Evolutionary conservation across 1,284 basidiomycete species (phyloP), one percentile per base, ranked within the genome.

Genomic region (Caloboletus inedulis): DNA sequence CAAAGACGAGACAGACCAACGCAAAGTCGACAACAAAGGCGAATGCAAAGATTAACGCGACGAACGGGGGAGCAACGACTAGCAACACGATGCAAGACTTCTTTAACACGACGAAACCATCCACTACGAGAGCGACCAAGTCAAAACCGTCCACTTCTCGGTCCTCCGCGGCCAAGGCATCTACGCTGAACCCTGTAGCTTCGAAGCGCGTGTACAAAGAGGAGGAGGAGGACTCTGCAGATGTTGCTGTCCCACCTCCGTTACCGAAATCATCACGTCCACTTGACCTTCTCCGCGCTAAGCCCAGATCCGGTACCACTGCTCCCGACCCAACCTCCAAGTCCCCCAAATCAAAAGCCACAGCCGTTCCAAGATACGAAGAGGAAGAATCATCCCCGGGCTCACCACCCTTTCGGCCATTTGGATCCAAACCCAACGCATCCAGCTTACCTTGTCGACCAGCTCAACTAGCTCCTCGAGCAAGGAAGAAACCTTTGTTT

Each of bases 241-340:
- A 59, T 7, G 30, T 21, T 2, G 36, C 21, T 27, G 0, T 27
- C 13, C 46, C 52, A 16, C 41, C 42, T 37, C 29, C 43, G 1
- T 47, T 68, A 16, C 44, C 62, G 13, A 60, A 53, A 49, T 57
- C 62, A 14, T 52, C 25, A 23, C 64, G 66, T 14, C 64, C 64
- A 1, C 66, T 66, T 18, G 66, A 64, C 23, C 19, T 68, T 43
- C 53, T 68, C 16, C 67, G 63, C 42, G 55, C 57, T 5, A 66
- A 55, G 52, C 14, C 46, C 18, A 64, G 46, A 27, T 7, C 10
- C 4, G 14, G 19, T 19, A 21, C 42, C 14, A 23, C n/a, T 7
- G n/a, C 31, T 21, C 14, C 42, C 2, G 29, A 51, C n/a, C 14
- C 23, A 5, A 44, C 27, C 2, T 45, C 42, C 21, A 49, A 39